phyloP scores from a whole-genome alignment of 495 filamentous ascomycete genomes.

The Neurospora sp. region DNA sequence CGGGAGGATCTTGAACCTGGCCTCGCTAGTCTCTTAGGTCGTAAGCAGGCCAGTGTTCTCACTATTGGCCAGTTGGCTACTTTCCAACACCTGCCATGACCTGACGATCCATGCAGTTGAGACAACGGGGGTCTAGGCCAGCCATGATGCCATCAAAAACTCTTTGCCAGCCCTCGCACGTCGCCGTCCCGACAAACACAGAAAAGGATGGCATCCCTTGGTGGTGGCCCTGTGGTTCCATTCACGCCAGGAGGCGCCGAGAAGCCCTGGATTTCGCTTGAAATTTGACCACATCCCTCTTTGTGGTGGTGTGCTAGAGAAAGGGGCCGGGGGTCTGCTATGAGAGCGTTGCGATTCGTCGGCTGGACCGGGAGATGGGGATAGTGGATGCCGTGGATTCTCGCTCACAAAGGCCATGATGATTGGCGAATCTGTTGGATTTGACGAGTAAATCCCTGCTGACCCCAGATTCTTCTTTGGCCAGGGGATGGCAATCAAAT shows the following conservation, averaged over 20 bases:
- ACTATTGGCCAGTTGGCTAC: not conserved
- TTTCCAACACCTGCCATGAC: not conserved
- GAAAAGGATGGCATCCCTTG: not conserved
- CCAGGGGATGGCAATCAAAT: not conserved
- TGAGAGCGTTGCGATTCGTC: not conserved
- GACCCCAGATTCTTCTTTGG: slow-evolving; percentile 18
- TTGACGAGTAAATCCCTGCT: slow-evolving; percentile 10
- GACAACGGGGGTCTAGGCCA: not conserved
- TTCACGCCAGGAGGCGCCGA: not conserved
- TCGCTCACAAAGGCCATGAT: not conserved
- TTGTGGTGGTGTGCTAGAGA: not conserved
- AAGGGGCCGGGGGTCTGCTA: not conserved
- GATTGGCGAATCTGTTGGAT: not conserved
- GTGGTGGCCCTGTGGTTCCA: not conserved
- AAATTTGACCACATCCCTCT: not conserved
- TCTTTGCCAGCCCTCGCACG: not conserved
- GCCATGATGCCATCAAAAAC: not conserved
- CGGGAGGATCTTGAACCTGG: not conserved
- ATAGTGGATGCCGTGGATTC: not conserved
- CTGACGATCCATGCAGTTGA: not conserved
- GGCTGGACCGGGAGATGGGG: not conserved
- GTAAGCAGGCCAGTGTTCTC: not conserved
- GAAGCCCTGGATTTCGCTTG: not conserved
- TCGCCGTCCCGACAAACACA: not conserved
- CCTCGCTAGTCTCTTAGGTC: not conserved